Conservation (phyloP, 1,139 yeast species). For the Pichia sp. region DNA sequence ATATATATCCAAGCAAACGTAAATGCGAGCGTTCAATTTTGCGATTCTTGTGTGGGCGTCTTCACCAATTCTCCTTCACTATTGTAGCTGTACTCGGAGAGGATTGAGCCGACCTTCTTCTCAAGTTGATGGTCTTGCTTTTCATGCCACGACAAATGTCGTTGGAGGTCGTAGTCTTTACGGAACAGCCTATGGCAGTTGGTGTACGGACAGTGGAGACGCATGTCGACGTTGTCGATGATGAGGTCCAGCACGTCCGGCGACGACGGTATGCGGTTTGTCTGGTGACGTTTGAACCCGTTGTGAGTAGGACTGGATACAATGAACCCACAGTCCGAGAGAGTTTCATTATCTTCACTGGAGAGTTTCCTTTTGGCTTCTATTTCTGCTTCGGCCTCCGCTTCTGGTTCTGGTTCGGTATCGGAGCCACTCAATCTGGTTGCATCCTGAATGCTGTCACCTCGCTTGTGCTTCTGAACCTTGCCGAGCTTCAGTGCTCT, state of each 20-base stretch:
- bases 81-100: not conserved
- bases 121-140: conserved; percentile 19
- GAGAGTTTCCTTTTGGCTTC: not conserved
- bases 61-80: not conserved
- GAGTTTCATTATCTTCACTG: not conserved
- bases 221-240: conserved; percentile 35
- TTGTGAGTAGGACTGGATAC: conserved; percentile 12
- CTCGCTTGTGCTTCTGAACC: conserved; percentile 9
- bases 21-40: not conserved
- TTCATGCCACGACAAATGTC: conserved; percentile 57
- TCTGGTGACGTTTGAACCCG: conserved; percentile 11
- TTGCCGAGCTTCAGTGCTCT: not conserved
- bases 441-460: not conserved
- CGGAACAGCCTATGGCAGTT: conserved; percentile 47
- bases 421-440: too few species aligned
- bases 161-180: conserved; percentile 43
- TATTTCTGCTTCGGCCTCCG: not conserved
- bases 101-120: conserved; percentile 5
- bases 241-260: conserved; percentile 35
- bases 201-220: conserved; percentile 42
- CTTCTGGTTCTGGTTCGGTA: not conserved
- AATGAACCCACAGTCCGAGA: conserved; percentile 8
- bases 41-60: not conserved
- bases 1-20: not conserved
- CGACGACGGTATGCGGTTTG: conserved; percentile 26